Base-by-base conservation (phyloP, 1,139 yeast species). In the Taiozyma onychis region DNA sequence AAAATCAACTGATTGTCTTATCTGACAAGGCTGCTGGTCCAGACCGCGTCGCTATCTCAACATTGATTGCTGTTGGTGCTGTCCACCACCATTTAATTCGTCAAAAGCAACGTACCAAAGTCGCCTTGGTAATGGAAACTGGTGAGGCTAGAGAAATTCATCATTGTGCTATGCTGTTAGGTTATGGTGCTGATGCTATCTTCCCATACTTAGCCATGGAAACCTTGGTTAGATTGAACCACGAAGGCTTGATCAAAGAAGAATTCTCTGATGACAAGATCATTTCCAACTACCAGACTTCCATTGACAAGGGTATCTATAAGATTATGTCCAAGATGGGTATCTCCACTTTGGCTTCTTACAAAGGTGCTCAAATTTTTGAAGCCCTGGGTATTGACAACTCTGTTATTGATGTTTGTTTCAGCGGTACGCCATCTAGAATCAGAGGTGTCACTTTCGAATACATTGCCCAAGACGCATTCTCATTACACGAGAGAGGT, bases 261-360 rank as follows among this genome's bases (percentile, higher is more conserved):
- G 68, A 71, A 18, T 68, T 87, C 51, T 66, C 83, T 39, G 83
- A 83, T 55, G 80, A 78, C 39, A 67, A 78, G 58, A 77, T 90
- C 55, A 70, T 91, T 56, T 75, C 74, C 49, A 91, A 93, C 74
- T 93, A 88, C 74, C 86, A 85, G 68, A 75, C 80, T 57, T 84
- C 97, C 21, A 76, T 88, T 55, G 96, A 91, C 66, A 85, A 90
- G 52, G 98, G 98, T 71, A 85, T 93, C 59, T 75, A 89, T 65
- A 93, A 93, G 74, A 97, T 93, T 54, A 93, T 93, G 99, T 88
- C 97, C 44, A 93, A 93, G 77, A 93, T 93, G 98, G 99, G 99
- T 77, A 93, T 93, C 62, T 91, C 98, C 41, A 93, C 99, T 37
- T 77, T 93, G 68, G 97, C 97, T 26, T 88, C 97, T 24, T 93